phyloP scores from a whole-genome alignment of 345 rosid species.

The Corchorus olitorius region DNA sequence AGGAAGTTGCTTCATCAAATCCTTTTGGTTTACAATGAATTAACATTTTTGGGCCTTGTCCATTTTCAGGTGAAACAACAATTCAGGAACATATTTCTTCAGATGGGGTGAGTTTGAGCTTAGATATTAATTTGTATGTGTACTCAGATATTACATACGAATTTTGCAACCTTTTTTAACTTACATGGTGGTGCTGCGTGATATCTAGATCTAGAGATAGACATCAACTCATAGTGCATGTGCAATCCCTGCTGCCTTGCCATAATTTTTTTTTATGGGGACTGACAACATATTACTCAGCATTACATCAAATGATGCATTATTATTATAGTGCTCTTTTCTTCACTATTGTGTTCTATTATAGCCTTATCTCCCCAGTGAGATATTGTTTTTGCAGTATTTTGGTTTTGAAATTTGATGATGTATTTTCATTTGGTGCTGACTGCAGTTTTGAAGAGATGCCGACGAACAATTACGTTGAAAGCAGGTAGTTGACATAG shows the following conservation, averaged over 20 bases:
- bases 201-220: not conserved
- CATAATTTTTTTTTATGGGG: not conserved
- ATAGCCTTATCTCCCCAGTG: not conserved
- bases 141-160: not conserved
- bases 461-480: slow-evolving; percentile 93
- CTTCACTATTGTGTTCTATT: not conserved
- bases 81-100: slow-evolving; percentile 77
- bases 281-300: not conserved
- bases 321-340: not conserved
- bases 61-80: slow-evolving; percentile 71
- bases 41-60: slow-evolving; percentile 10
- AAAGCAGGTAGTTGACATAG: slow-evolving; percentile 70
- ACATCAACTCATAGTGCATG: not conserved
- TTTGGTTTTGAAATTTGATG: slow-evolving; percentile 15
- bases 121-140: not conserved
- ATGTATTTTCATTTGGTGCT: slow-evolving; percentile 18
- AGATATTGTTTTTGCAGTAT: not conserved
- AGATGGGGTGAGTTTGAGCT: slow-evolving; percentile 62
- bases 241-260: not conserved
- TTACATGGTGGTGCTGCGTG: not conserved
- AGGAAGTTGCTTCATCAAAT: not conserved
- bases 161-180: not conserved
- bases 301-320: not conserved
- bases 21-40: not conserved
- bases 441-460: slow-evolving; percentile 88